Percentiles rank a stretch among this genome's conserved stretches.
Evolutionary conservation across 2,329 filamentous ascomycete genomes (phyloP).

Genomic region (Onygenales sp.): DNA sequence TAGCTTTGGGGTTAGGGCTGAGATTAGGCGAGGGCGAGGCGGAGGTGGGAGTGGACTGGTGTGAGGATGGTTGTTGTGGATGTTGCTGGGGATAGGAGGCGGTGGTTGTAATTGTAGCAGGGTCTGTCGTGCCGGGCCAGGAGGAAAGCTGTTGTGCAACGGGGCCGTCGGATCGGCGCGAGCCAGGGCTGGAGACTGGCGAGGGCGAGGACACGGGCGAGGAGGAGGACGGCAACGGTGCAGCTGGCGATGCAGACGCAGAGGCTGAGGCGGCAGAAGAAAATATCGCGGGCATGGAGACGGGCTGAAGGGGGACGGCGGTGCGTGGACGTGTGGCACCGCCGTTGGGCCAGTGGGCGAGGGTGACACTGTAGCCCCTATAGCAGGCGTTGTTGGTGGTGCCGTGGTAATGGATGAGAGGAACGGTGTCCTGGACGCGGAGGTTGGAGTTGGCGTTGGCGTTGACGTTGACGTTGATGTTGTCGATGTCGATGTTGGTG

Average conservation of each 20-base stretch:
- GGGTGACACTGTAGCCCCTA: too few species aligned
- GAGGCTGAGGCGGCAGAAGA: constrained; percentile 20
- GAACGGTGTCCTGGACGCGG: too few species aligned
- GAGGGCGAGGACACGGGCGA: constrained; percentile 1
- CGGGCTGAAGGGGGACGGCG: constrained; percentile 8
- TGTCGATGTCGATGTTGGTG: not conserved
- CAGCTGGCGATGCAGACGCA: constrained; percentile 11
- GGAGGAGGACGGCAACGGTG: not conserved
- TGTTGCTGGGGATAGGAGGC: constrained; percentile 1
- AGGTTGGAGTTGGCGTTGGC: not conserved
- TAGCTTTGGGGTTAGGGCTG: not conserved
- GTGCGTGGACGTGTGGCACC: constrained; percentile 1
- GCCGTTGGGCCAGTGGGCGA: too few species aligned
- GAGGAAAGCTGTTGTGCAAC: constrained; percentile 11
- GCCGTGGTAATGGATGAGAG: too few species aligned
- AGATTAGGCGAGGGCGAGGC: not conserved
- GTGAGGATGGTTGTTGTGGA: constrained; percentile 3
- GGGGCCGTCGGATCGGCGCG: constrained; percentile 4
- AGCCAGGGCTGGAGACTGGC: not conserved
- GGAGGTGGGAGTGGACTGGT: constrained; percentile 1
- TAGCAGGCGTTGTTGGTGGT: too few species aligned
- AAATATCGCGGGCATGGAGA: constrained; percentile 30
- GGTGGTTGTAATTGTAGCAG: not conserved
- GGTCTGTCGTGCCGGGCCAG: constrained; percentile 6
- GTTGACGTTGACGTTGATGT: not conserved